Evolutionary conservation across 805 yeast species (phyloP).

Genomic region (Debaryomyces maramus): DNA sequence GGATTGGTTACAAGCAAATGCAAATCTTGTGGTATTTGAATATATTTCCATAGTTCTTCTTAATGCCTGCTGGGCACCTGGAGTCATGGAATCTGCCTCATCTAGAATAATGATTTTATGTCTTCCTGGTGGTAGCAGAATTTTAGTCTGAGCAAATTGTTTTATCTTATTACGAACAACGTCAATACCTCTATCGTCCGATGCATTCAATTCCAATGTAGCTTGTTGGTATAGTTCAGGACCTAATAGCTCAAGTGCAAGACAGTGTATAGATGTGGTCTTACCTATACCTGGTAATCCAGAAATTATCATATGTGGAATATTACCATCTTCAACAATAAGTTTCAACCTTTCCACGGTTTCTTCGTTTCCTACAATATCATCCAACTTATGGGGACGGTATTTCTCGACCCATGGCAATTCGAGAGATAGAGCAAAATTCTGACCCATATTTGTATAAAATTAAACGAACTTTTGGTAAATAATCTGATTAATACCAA

Average conservation of each 20-base stretch:
- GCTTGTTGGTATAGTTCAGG: conserved; percentile 68
- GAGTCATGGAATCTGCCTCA: conserved; percentile 96
- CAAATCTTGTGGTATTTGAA: conserved; percentile 94
- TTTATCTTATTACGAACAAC: conserved; percentile 93
- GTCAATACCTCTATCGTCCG: conserved; percentile 97
- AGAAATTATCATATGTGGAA: conserved; percentile 96
- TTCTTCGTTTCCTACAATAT: conserved; percentile 91
- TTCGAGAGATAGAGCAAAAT: conserved; percentile 20
- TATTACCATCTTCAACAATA: conserved; percentile 89
- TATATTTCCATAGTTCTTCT: conserved; percentile 94
- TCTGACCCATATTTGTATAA: conserved; percentile 8
- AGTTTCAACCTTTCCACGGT: conserved; percentile 81
- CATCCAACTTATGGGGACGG: conserved; percentile 75
- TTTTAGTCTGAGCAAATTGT: conserved; percentile 93
- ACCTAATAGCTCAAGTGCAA: conserved; percentile 82
- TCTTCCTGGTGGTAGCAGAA: conserved; percentile 80
- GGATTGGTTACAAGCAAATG: conserved; percentile 96
- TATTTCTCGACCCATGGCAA: conserved; percentile 85
- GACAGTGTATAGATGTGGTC: conserved; percentile 89
- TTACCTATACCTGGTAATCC: conserved; percentile 98
- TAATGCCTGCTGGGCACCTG: conserved; percentile 94
- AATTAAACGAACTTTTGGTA: too few species aligned
- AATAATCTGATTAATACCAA: too few species aligned
- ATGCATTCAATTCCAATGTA: conserved; percentile 89
- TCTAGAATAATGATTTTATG: conserved; percentile 92